Conservation (phyloP, 352 stramenopile genomes). For the Pythium chondricola region DNA sequence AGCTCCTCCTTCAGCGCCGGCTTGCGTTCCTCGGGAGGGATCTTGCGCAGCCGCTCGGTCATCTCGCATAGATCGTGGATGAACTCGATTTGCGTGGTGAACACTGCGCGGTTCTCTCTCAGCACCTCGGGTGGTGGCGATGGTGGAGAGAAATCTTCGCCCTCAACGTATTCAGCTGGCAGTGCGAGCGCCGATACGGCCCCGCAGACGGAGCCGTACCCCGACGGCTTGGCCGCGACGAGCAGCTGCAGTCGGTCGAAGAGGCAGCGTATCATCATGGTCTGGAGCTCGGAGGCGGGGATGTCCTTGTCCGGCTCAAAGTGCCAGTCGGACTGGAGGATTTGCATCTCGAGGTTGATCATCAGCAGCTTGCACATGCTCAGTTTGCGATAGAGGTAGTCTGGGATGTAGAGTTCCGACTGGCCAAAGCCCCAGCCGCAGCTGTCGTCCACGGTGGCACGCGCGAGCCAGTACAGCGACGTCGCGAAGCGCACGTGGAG, state of each 20-base stretch:
- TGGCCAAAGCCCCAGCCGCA: conserved; percentile 79
- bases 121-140: conserved; percentile 11
- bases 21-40: conserved; percentile 50
- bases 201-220: conserved; percentile 53
- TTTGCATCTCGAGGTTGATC: conserved; percentile 81
- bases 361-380: conserved; percentile 77
- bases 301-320: conserved; percentile 64
- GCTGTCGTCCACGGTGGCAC: conserved; percentile 69
- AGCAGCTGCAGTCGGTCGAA: conserved; percentile 58
- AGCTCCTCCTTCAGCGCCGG: conserved; percentile 50
- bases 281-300: conserved; percentile 50
- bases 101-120: conserved; percentile 36
- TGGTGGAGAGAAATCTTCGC: conserved; percentile 18
- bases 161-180: conserved; percentile 37
- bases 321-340: conserved; percentile 46
- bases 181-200: conserved; percentile 37
- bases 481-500: conserved; percentile 77
- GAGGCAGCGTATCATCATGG: conserved; percentile 51
- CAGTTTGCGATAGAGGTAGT: conserved; percentile 75
- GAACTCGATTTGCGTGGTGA: conserved; percentile 65
- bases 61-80: conserved; percentile 68
- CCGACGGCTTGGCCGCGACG: conserved; percentile 10
- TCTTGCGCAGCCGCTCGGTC: conserved; percentile 65
- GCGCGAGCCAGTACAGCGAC: conserved; percentile 73
- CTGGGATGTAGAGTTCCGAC: conserved; percentile 62